phyloP scores from a whole-genome alignment of 495 filamentous ascomycete species.

The Penicillium bovifimosum region DNA sequence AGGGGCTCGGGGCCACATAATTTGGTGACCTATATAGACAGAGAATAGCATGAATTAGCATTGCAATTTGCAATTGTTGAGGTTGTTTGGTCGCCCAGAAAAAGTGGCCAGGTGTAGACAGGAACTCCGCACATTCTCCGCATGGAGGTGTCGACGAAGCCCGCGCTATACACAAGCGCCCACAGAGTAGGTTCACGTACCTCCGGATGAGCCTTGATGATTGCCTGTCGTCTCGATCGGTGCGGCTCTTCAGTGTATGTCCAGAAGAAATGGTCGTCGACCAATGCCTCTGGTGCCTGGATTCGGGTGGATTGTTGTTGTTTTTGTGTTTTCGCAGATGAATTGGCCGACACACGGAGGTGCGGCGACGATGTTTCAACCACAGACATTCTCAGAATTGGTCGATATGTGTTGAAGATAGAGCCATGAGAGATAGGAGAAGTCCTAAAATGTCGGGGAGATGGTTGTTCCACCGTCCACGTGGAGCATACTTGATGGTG shows the following conservation, averaged over 20 bases:
- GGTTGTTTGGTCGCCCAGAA: not conserved
- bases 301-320: constrained; percentile 23
- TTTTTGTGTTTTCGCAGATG: constrained; percentile 16
- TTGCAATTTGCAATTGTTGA: not conserved
- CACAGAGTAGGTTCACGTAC: constrained; percentile 39
- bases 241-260: constrained; percentile 99
- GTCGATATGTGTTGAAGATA: constrained; percentile 11
- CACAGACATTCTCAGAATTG: constrained; percentile 26
- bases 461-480: constrained; percentile 36
- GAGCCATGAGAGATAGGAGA: constrained; percentile 9
- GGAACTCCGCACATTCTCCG: constrained; percentile 3
- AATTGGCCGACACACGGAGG: constrained; percentile 35
- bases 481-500: constrained; percentile 31
- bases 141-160: not conserved
- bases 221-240: constrained; percentile 78
- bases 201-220: constrained; percentile 98
- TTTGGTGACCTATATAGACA: constrained; percentile 75
- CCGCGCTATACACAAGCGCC: not conserved
- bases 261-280: constrained; percentile 70
- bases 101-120: not conserved
- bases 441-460: constrained; percentile 18
- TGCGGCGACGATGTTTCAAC: constrained; percentile 33
- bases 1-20: constrained; percentile 95
- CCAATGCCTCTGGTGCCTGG: constrained; percentile 29
- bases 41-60: constrained; percentile 7